These are phyloP conservation scores for Tulasnella sp. DNA, from an alignment of 768 basidiomycete species.

Conservation along the genomic window DNA sequence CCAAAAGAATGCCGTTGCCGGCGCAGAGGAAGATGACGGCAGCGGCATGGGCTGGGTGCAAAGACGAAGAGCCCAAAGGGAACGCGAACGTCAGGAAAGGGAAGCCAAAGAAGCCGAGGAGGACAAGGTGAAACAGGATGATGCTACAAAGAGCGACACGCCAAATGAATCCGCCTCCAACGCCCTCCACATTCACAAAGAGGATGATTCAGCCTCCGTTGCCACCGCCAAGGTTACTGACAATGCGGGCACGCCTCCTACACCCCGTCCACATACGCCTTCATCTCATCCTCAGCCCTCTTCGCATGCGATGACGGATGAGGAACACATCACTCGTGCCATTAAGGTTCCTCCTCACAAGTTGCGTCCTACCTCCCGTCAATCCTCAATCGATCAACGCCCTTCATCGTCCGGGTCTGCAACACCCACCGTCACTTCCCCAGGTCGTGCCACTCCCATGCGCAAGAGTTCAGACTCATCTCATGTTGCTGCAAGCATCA, in stretches of 20 bases:
- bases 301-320: not conserved
- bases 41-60: conserved; percentile 80
- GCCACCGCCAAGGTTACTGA: conserved; percentile 4
- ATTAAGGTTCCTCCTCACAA: not conserved
- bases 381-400: conserved; percentile 3
- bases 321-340: conserved; percentile 11
- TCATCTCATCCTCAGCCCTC: not conserved
- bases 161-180: not conserved
- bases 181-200: not conserved
- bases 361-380: not conserved
- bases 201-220: not conserved
- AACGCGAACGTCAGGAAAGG: conserved; percentile 38
- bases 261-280: not conserved
- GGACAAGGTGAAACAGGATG: conserved; percentile 9
- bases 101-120: conserved; percentile 24
- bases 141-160: not conserved
- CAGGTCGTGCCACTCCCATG: conserved; percentile 3
- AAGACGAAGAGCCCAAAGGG: conserved; percentile 43
- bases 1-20: conserved; percentile 18
- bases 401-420: not conserved
- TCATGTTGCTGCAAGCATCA: conserved; percentile 1
- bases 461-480: not conserved
- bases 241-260: not conserved
- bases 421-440: not conserved
- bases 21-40: conserved; percentile 59